Evolutionary conservation across 148 eudicot genomes (phyloP), one percentile per base, ranked within the genome.

Genomic region (Silene uniflora): DNA sequence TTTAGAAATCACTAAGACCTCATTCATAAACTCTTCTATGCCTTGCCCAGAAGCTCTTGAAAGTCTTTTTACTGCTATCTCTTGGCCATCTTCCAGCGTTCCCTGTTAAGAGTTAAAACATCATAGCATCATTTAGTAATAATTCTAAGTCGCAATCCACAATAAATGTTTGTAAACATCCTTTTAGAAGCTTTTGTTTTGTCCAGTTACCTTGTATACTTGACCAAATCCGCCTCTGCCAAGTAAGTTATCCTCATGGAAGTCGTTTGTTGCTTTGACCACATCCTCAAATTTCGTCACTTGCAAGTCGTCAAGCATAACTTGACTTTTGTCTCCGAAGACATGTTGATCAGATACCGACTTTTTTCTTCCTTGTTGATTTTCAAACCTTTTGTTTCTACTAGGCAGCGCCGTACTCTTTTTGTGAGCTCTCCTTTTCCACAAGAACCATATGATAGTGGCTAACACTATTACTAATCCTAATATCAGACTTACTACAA

Each of bases 11-110:
- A 88, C 69, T 60, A 78, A 46, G 19, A 82, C 88, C 77, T 88
- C 91, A 73, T 84, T 88, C 87, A 71, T 84, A 73, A 88, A 88
- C 77, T 88, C 89, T 52, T 80, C 86, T 23, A 64, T 39, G 54
- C 91, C 91, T 82, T 88, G 91, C 71, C 85, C 78, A 4, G 91
- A 88, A n/a, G 80, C 70, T 56, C 71, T 79, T 55, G 91, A 88
- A 32, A 88, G 89, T 77, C 89, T 78, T 73, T 88, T 88, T 16
- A 88, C 86, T 7, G 91, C 91, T 72, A 88, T 84, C 78, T 78
- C 83, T 79, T 81, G 83, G 12, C 87, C 87, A 79, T 77, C 76
- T 66, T 78, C 77, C 76, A 86, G 52, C 16, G 76, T 86, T 46
- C 91, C 91, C 89, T 88, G 61, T 24, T 7, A 42, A 23, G 16